These are phyloP conservation scores for Schizothecium vesticola DNA, from an alignment of 495 filamentous ascomycete species.

Conservation along the genomic window DNA sequence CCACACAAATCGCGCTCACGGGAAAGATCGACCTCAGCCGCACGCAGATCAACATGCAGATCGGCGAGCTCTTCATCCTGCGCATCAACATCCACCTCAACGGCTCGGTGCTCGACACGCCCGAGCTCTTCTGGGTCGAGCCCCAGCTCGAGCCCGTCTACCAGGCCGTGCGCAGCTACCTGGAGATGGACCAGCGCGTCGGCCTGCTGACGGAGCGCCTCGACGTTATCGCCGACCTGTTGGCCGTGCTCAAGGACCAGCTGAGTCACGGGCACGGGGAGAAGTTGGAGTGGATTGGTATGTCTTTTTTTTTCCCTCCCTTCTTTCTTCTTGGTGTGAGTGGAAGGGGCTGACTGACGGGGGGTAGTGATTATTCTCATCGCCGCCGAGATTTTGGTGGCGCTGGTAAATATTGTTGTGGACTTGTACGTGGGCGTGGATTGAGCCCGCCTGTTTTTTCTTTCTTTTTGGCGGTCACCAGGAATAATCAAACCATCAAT, in stretches of 20 bases:
- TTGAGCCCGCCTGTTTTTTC: conserved; percentile 24
- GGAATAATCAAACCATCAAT: background rate
- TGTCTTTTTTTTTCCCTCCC: conserved; percentile 29
- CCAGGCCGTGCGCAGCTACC: conserved; percentile 85
- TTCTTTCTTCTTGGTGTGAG: background rate
- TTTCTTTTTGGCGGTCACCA: background rate
- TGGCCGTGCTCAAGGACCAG: conserved; percentile 94
- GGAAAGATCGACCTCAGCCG: conserved; percentile 82
- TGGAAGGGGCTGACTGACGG: background rate
- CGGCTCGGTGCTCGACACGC: conserved; percentile 92
- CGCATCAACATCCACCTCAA: conserved; percentile 97
- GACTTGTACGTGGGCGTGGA: conserved; percentile 86
- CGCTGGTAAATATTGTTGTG: conserved; percentile 90
- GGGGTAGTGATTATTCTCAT: conserved; percentile 82
- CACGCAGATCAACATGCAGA: conserved; percentile 93
- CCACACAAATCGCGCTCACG: conserved; percentile 81
- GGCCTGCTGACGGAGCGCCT: conserved; percentile 80
- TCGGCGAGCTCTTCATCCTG: conserved; percentile 94
- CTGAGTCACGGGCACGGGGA: conserved; percentile 93
- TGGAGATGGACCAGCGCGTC: conserved; percentile 98
- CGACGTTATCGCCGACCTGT: conserved; percentile 87
- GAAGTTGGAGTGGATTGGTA: conserved; percentile 93
- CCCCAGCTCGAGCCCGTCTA: conserved; percentile 94
- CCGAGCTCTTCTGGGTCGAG: conserved; percentile 97
- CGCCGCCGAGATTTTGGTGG: conserved; percentile 91